phyloP scores from a whole-genome alignment of 192 early-diverging fungal genomes.

The Allomyces macrogynus region DNA sequence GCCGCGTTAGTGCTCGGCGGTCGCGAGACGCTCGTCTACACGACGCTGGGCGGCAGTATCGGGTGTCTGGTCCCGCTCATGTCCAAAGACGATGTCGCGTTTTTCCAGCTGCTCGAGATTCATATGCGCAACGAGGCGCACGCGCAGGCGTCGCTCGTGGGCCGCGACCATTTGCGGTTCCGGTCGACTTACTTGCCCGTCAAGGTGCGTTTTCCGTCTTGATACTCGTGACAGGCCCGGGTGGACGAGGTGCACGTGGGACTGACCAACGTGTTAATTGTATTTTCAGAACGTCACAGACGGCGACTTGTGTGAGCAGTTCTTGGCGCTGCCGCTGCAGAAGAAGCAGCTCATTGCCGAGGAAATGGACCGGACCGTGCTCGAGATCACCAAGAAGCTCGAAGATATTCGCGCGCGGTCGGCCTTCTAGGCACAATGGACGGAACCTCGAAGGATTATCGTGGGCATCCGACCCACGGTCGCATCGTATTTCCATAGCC shows the following conservation, averaged over 20 bases:
- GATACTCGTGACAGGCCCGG: neutral
- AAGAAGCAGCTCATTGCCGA: conserved; percentile 62
- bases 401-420: conserved; percentile 61
- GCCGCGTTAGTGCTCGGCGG: conserved; percentile 62
- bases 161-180: conserved; percentile 74
- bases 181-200: conserved; percentile 67
- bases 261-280: neutral
- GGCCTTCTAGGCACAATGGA: conserved; percentile 15
- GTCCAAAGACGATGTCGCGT: conserved; percentile 75
- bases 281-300: conserved; percentile 30
- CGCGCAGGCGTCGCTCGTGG: conserved; percentile 36
- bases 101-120: conserved; percentile 81
- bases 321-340: conserved; percentile 43
- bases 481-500: no score
- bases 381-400: conserved; percentile 79
- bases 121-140: conserved; percentile 54
- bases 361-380: conserved; percentile 59
- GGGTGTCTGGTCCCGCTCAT: conserved; percentile 71
- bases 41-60: conserved; percentile 65
- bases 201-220: conserved; percentile 16
- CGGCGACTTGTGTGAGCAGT: conserved; percentile 88
- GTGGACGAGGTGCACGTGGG: neutral
- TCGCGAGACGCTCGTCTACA: conserved; percentile 68
- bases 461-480: no score
- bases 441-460: no score